Conservation (phyloP, 2,329 filamentous ascomycete species). For the Venturia pyrina region DNA sequence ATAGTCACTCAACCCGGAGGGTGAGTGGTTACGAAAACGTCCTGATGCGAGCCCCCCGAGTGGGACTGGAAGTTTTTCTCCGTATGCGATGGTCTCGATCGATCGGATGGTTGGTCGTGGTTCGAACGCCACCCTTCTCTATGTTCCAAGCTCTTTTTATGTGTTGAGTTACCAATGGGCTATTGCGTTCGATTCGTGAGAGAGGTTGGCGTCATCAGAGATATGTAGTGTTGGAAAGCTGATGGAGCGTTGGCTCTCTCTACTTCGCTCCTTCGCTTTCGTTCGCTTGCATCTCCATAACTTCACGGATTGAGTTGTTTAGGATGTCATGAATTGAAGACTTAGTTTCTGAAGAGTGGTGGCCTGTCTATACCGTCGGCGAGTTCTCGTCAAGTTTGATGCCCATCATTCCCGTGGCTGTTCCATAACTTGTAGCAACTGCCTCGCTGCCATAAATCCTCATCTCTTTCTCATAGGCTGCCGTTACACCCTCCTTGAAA, state of each 20-base stretch:
- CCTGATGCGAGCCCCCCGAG: neutral
- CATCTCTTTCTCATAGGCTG: slow-evolving; percentile 30
- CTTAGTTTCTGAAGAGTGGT: neutral
- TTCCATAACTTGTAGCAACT: slow-evolving; percentile 44
- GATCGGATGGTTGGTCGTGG: neutral
- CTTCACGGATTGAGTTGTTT: neutral
- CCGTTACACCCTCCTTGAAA: slow-evolving; percentile 28
- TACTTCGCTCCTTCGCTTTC: neutral
- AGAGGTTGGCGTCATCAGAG: neutral
- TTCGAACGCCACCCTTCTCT: too few relatives aligned
- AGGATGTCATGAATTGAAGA: neutral
- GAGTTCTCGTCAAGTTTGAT: slow-evolving; percentile 36
- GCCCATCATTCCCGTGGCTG: slow-evolving; percentile 36
- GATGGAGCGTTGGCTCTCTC: neutral
- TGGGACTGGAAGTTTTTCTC: neutral
- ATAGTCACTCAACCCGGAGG: neutral
- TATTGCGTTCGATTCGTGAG: neutral
- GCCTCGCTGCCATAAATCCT: slow-evolving; percentile 45
- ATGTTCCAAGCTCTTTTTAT: too few relatives aligned
- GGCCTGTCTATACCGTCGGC: neutral
- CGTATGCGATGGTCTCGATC: neutral
- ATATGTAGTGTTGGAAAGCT: neutral
- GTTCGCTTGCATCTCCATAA: neutral
- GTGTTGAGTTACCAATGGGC: too few relatives aligned
- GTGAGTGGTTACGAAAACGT: neutral